phyloP scores from a whole-genome alignment of 1,284 basidiomycete species.

The Pseudozyma pruni region DNA sequence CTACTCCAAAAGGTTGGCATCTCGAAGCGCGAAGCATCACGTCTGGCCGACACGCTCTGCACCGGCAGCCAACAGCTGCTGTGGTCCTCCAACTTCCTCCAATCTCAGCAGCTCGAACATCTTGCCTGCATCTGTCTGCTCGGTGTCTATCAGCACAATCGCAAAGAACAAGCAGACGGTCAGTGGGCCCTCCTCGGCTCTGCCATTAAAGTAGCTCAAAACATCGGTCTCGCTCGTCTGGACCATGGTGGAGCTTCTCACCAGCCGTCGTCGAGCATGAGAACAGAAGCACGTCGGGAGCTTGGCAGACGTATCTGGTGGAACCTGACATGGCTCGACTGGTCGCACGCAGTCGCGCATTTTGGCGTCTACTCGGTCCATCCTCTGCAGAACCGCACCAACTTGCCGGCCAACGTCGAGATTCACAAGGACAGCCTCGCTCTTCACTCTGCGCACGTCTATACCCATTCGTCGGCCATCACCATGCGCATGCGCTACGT shows the following conservation, averaged over 20 bases:
- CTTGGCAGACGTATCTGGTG: slow-evolving; percentile 64
- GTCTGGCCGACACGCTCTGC: slow-evolving; percentile 54
- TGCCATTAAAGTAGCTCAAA: slow-evolving; percentile 57
- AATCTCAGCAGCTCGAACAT: slow-evolving; percentile 59
- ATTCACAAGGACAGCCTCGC: slow-evolving; percentile 50
- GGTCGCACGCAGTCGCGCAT: slow-evolving; percentile 61
- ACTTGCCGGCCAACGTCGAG: slow-evolving; percentile 57
- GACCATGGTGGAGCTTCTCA: slow-evolving; percentile 29
- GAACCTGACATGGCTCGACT: slow-evolving; percentile 59
- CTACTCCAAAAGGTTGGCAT: slow-evolving; percentile 42
- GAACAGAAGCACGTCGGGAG: slow-evolving; percentile 51
- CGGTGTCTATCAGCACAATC: slow-evolving; percentile 64
- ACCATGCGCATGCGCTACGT: slow-evolving; percentile 47
- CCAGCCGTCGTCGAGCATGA: slow-evolving; percentile 24
- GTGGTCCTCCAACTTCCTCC: slow-evolving; percentile 60
- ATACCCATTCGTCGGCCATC: slow-evolving; percentile 49
- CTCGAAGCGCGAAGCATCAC: slow-evolving; percentile 36
- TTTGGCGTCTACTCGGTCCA: slow-evolving; percentile 60
- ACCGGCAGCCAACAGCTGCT: slow-evolving; percentile 58
- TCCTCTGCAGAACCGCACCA: slow-evolving; percentile 58
- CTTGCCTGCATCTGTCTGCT: slow-evolving; percentile 60
- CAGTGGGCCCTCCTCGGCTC: slow-evolving; percentile 62
- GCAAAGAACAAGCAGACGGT: slow-evolving; percentile 59
- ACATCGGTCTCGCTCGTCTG: slow-evolving; percentile 39
- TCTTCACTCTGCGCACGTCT: slow-evolving; percentile 37